A percentile compares a stretch with the other conserved stretches of the same genome.
Evolutionary conservation across 345 rosid species (phyloP).

Genomic region (Lagerstroemia speciosa): DNA sequence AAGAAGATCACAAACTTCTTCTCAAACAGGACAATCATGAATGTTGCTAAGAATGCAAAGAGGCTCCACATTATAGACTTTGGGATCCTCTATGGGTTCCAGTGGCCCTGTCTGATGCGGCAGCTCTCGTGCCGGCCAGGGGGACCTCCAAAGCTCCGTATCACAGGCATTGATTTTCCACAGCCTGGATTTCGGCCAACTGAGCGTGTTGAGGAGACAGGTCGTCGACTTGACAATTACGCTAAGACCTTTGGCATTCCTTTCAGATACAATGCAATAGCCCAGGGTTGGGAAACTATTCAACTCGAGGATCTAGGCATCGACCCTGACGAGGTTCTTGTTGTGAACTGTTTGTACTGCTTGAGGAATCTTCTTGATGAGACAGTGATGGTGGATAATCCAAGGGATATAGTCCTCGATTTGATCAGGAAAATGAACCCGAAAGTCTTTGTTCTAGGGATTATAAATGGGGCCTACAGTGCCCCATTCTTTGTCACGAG

Average conservation of each 20-base stretch:
- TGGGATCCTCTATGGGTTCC: constrained; percentile 52
- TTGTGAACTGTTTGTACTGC: constrained; percentile 32
- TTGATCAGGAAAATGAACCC: constrained; percentile 40
- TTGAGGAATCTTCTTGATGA: constrained; percentile 50
- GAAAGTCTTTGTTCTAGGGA: constrained; percentile 29
- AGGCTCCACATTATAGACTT: constrained; percentile 52
- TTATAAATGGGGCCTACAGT: constrained; percentile 32
- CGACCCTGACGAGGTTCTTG: constrained; percentile 37
- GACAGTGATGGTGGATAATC: constrained; percentile 37
- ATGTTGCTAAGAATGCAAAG: constrained; percentile 32
- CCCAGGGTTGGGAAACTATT: constrained; percentile 55
- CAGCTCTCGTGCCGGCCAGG: constrained; percentile 34
- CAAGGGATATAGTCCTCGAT: constrained; percentile 37
- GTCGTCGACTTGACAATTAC: constrained; percentile 32
- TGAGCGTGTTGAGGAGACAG: constrained; percentile 48
- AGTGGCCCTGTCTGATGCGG: constrained; percentile 52
- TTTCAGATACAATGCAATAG: constrained; percentile 46
- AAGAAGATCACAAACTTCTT: constrained; percentile 36
- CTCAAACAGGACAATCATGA: constrained; percentile 37
- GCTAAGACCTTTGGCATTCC: constrained; percentile 44
- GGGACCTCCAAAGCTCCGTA: constrained; percentile 44
- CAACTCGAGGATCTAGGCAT: constrained; percentile 42
- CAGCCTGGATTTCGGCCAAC: constrained; percentile 57
- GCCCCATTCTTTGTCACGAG: constrained; percentile 47
- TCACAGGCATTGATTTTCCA: constrained; percentile 50